Percentiles rank a stretch among this genome's conserved stretches.
Evolutionary conservation across 2,329 filamentous ascomycete genomes (phyloP).

Genomic region (Scedosporium dehoogii): DNA sequence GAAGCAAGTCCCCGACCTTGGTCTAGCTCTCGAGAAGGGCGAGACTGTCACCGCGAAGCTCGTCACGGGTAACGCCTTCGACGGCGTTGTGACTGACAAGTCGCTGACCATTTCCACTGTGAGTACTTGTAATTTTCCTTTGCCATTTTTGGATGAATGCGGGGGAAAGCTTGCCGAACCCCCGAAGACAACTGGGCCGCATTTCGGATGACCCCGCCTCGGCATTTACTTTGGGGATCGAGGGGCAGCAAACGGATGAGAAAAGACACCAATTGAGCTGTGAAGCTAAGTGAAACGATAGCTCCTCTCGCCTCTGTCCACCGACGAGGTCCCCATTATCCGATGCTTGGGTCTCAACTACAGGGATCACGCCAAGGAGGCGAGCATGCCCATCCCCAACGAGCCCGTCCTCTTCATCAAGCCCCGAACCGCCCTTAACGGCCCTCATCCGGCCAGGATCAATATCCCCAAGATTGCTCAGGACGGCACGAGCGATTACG

Average conservation of each 20-base stretch:
- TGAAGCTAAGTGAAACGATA: not conserved
- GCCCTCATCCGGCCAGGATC: constrained; percentile 51
- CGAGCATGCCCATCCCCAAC: constrained; percentile 57
- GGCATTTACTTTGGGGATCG: not conserved
- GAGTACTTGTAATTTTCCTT: not conserved
- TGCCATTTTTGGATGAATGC: not conserved
- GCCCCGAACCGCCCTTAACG: constrained; percentile 53
- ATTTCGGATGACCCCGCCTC: constrained; percentile 1
- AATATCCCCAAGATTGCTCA: constrained; percentile 58
- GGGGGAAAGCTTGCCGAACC: not conserved
- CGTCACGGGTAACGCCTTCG: constrained; percentile 23
- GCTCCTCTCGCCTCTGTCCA: constrained; percentile 54
- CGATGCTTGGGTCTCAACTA: constrained; percentile 66
- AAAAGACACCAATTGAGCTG: not conserved
- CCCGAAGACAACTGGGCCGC: not conserved
- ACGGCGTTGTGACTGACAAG: constrained; percentile 22
- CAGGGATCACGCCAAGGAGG: constrained; percentile 59
- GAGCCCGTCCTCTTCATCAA: constrained; percentile 62
- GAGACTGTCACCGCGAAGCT: constrained; percentile 21
- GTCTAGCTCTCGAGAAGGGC: constrained; percentile 21
- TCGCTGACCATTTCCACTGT: constrained; percentile 17
- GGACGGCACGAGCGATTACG: constrained; percentile 53
- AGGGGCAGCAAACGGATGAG: not conserved
- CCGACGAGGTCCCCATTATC: constrained; percentile 54
- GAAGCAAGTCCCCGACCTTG: constrained; percentile 21